phyloP scores from a whole-genome alignment of 768 basidiomycete genomes.

The Tubosaeta brunneosetosa region DNA sequence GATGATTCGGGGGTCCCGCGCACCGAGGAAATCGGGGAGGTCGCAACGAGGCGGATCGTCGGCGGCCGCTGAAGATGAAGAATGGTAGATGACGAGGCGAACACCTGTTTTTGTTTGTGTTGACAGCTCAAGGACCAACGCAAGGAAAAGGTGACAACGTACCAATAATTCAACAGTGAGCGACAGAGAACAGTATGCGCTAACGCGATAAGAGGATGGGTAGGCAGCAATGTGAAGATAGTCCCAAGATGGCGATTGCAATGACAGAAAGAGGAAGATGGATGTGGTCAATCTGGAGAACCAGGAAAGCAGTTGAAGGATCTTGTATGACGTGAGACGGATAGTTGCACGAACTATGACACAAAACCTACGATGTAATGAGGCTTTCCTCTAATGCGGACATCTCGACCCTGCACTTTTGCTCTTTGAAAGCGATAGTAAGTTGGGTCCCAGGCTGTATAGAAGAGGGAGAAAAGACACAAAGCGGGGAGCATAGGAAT shows the following conservation, averaged over 20 bases:
- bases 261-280: slow-evolving; percentile 39
- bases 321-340: slow-evolving; percentile 34
- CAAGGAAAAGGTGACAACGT: slow-evolving; percentile 32
- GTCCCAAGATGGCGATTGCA: slow-evolving; percentile 39
- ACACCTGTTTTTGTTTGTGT: slow-evolving; percentile 37
- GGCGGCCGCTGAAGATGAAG: slow-evolving; percentile 68
- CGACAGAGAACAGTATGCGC: slow-evolving; percentile 45
- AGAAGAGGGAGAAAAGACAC: slow-evolving; percentile 57
- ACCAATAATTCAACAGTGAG: slow-evolving; percentile 55
- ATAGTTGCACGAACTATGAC: background rate
- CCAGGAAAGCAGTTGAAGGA: slow-evolving; percentile 59
- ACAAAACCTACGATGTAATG: slow-evolving; percentile 53
- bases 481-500: slow-evolving; percentile 47
- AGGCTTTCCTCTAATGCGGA: slow-evolving; percentile 61
- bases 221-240: slow-evolving; percentile 33
- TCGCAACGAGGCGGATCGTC: slow-evolving; percentile 63
- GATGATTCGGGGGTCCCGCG: slow-evolving; percentile 40
- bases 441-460: slow-evolving; percentile 86
- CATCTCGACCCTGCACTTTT: slow-evolving; percentile 64
- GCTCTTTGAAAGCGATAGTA: slow-evolving; percentile 58
- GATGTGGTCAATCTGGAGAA: slow-evolving; percentile 49
- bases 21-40: slow-evolving; percentile 35
- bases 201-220: slow-evolving; percentile 33
- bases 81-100: slow-evolving; percentile 46
- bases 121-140: background rate